Evolutionary conservation across 768 basidiomycete species (phyloP).

Genomic region (Leccinum subgranulosum): DNA sequence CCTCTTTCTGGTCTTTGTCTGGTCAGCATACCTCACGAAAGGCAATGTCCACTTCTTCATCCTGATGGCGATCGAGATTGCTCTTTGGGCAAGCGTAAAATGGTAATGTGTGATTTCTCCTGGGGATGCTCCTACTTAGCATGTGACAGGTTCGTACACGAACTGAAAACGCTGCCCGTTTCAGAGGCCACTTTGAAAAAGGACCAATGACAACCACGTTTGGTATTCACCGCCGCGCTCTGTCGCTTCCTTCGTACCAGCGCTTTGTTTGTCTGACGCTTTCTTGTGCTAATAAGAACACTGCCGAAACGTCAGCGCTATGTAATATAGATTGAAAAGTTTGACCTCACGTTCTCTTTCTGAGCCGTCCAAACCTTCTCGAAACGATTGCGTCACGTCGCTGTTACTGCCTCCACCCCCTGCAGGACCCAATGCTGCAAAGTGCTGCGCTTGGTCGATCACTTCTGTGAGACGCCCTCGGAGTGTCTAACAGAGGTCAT

Average conservation of each 20-base stretch:
- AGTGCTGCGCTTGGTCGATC: conserved; percentile 87
- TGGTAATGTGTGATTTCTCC: conserved; percentile 47
- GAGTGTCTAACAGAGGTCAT: conserved; percentile 55
- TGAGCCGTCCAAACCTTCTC: conserved; percentile 90
- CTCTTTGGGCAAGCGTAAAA: conserved; percentile 77
- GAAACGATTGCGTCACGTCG: conserved; percentile 68
- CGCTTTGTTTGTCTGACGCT: conserved; percentile 70
- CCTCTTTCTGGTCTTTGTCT: conserved; percentile 57
- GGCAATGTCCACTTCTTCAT: conserved; percentile 67
- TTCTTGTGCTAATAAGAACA: conserved; percentile 84
- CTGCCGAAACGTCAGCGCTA: conserved; percentile 38
- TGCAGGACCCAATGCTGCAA: conserved; percentile 66
- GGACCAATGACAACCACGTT: conserved; percentile 15
- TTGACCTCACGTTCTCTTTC: conserved; percentile 81
- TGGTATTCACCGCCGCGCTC: conserved; percentile 42
- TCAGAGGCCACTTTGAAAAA: conserved; percentile 21
- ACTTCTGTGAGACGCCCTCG: conserved; percentile 72
- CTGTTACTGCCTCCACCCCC: conserved; percentile 50
- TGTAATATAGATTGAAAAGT: not conserved
- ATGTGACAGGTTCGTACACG: conserved; percentile 59
- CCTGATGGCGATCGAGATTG: conserved; percentile 62
- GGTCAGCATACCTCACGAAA: conserved; percentile 55
- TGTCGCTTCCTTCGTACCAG: conserved; percentile 81
- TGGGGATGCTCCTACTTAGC: conserved; percentile 5
- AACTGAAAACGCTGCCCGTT: conserved; percentile 43